Percentiles rank a stretch among this genome's conserved stretches.
Evolutionary conservation across 192 early-diverging fungal species (phyloP).

Genomic region (Lunasporangiospora selenospora): DNA sequence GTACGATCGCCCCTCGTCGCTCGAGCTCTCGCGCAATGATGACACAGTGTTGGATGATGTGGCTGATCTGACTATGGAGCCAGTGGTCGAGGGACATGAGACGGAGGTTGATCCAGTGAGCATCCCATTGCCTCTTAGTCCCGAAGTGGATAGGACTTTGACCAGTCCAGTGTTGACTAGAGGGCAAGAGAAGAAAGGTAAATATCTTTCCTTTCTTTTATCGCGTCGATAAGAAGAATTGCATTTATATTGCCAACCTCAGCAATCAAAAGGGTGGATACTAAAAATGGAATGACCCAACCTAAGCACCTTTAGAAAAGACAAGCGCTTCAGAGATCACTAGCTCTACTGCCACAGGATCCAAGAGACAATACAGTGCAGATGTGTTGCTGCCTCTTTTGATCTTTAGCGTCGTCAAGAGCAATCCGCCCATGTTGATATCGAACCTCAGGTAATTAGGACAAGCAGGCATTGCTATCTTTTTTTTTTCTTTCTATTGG

Average conservation of each 20-base stretch:
- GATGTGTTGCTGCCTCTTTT: slow-evolving; percentile 73
- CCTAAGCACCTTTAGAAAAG: not conserved
- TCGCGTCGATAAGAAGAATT: too few relatives aligned
- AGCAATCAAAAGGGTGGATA: too few relatives aligned
- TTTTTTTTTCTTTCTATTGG: not conserved
- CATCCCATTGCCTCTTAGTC: slow-evolving; percentile 18
- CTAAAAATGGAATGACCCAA: too few relatives aligned
- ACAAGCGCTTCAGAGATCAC: not conserved
- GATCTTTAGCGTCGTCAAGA: slow-evolving; percentile 71
- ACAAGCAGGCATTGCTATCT: not conserved
- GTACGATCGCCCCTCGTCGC: slow-evolving; percentile 14
- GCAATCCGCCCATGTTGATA: slow-evolving; percentile 70
- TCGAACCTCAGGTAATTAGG: slow-evolving; percentile 64
- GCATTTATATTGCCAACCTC: too few relatives aligned
- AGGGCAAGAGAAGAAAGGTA: too few relatives aligned
- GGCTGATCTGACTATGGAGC: too few relatives aligned
- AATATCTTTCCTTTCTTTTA: too few relatives aligned
- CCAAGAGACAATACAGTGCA: slow-evolving; percentile 51
- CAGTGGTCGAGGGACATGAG: too few relatives aligned
- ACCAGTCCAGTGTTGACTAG: too few relatives aligned
- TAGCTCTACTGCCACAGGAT: not conserved
- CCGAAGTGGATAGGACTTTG: too few relatives aligned
- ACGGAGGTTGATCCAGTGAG: slow-evolving; percentile 6
- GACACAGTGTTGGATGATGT: too few relatives aligned
- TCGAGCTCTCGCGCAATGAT: too few relatives aligned